Evolutionary conservation across 2,329 filamentous ascomycete species (phyloP).

Genomic region (Hypocrella siamensis): DNA sequence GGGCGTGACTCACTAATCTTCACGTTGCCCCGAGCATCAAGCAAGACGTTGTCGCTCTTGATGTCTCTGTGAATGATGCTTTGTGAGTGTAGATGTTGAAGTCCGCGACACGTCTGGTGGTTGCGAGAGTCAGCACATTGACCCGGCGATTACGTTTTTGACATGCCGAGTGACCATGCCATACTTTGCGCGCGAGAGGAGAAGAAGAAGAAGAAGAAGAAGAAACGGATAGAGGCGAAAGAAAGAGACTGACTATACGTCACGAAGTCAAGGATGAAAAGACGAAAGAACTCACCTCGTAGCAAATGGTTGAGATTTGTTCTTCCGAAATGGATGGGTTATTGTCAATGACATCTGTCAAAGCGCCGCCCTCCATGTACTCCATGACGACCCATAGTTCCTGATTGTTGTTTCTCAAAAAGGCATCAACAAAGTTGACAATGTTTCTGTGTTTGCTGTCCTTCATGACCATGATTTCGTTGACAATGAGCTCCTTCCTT

Average conservation of each 20-base stretch:
- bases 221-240: neutral
- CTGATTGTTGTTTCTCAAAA: constrained; percentile 82
- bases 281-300: constrained; percentile 50
- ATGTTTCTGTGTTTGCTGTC: constrained; percentile 97
- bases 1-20: constrained; percentile 67
- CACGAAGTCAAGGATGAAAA: neutral
- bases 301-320: constrained; percentile 93
- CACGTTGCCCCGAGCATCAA: constrained; percentile 87
- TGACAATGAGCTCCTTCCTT: constrained; percentile 94
- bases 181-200: neutral
- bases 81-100: constrained; percentile 87
- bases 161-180: too few species aligned
- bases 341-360: constrained; percentile 98
- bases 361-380: constrained; percentile 95
- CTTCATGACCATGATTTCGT: constrained; percentile 99
- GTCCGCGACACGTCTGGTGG: constrained; percentile 73
- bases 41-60: constrained; percentile 95
- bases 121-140: constrained; percentile 4
- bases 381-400: constrained; percentile 99
- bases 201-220: neutral
- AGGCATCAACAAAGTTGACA: constrained; percentile 96
- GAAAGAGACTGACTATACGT: neutral
- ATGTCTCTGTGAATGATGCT: constrained; percentile 99
- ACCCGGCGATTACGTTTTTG: too few species aligned
- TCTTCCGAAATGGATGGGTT: constrained; percentile 88